phyloP scores from a whole-genome alignment of 257 asterid genomes.

The Schizonepeta tenuifolia region DNA sequence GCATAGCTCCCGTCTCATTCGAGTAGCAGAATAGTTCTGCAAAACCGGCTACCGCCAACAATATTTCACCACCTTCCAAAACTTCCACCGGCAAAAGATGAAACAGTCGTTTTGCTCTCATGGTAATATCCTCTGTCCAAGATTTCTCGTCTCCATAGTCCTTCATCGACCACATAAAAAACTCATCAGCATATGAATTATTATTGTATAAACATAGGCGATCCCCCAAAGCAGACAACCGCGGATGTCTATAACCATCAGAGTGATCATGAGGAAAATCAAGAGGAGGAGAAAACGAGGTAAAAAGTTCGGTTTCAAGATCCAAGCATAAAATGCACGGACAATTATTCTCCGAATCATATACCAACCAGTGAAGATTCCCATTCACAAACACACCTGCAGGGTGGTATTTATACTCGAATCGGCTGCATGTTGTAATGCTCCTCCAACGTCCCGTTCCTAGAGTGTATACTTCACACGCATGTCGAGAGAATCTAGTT shows the following conservation, averaged over 20 bases:
- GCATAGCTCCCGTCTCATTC: not conserved
- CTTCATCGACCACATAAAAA: not conserved
- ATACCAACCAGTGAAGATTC: too few relatives aligned
- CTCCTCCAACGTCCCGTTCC: too few relatives aligned
- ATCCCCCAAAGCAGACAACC: not conserved
- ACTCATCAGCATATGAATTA: too few relatives aligned
- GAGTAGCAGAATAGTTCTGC: not conserved
- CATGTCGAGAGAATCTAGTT: too few relatives aligned
- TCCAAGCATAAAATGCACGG: not conserved
- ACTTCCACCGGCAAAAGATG: not conserved
- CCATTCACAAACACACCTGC: not conserved
- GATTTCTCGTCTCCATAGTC: constrained; percentile 15
- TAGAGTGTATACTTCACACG: too few relatives aligned
- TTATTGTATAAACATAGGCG: not conserved
- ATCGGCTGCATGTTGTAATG: too few relatives aligned
- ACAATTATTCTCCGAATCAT: too few relatives aligned
- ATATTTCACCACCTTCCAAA: not conserved
- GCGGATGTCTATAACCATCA: not conserved
- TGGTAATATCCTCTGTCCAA: not conserved
- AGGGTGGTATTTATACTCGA: too few relatives aligned
- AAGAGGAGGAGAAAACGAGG: not conserved
- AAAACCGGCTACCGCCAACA: too few relatives aligned
- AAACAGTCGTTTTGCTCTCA: not conserved
- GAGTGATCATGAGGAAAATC: too few relatives aligned
- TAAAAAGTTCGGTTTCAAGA: not conserved